Conservation (phyloP, 257 asterid species). For the Lycium barbarum region DNA sequence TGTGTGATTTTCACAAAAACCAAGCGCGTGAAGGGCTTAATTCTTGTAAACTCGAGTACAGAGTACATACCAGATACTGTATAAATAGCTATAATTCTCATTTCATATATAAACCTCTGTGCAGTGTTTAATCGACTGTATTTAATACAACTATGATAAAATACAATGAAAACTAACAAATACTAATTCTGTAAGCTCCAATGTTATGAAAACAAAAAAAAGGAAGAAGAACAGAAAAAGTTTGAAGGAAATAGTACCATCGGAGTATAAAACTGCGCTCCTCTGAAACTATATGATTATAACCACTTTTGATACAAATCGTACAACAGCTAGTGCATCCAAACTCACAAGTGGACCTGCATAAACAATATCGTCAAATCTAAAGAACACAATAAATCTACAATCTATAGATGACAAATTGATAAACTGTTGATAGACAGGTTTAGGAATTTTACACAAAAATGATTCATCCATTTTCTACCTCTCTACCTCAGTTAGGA, state of each 20-base stretch:
- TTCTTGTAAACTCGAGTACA: neutral
- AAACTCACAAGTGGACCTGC: slow-evolving; percentile 10
- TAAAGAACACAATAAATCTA: neutral
- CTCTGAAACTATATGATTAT: slow-evolving; percentile 2
- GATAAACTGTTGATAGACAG: neutral
- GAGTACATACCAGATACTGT: neutral
- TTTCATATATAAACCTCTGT: neutral
- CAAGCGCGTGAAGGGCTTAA: no score
- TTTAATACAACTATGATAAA: neutral
- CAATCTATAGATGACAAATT: neutral
- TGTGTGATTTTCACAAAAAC: no score
- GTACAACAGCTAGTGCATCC: slow-evolving; percentile 21
- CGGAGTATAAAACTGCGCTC: neutral
- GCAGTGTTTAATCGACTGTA: neutral
- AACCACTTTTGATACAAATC: slow-evolving; percentile 12
- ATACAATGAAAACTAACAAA: slow-evolving; percentile 2
- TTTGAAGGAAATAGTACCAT: neutral
- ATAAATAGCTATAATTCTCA: slow-evolving; percentile 20
- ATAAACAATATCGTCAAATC: neutral
- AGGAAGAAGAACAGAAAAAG: neutral
- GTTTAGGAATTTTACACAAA: neutral
- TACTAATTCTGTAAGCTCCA: neutral
- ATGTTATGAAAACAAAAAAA: neutral
- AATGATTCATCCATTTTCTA: neutral
- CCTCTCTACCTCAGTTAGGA: neutral